Conservation (phyloP, 2,329 filamentous ascomycete genomes). For the Alternaria sp. region DNA sequence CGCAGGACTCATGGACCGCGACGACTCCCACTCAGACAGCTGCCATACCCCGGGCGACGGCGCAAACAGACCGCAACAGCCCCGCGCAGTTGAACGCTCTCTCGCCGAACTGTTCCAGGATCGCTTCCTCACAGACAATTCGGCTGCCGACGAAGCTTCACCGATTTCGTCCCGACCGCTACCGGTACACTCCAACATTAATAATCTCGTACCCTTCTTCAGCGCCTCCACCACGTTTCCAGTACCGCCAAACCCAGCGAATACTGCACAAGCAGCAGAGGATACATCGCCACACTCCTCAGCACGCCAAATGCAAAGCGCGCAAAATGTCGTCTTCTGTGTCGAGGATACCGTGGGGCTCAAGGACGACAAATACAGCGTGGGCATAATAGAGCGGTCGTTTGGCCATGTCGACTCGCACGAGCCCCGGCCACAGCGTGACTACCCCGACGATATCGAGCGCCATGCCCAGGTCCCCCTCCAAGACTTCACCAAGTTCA, state of each 20-base stretch:
- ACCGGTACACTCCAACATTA: conserved; percentile 22
- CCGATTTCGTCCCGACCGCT: conserved; percentile 21
- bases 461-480: conserved; percentile 45
- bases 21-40: conserved; percentile 11
- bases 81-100: conserved; percentile 27
- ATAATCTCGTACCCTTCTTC: conserved; percentile 36
- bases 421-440: conserved; percentile 54
- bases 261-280: background rate
- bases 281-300: background rate
- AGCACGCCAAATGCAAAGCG: conserved; percentile 18
- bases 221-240: conserved; percentile 24
- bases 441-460: conserved; percentile 51
- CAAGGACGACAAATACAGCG: conserved; percentile 49
- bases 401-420: conserved; percentile 58
- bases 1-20: conserved; percentile 11
- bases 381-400: conserved; percentile 57
- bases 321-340: conserved; percentile 45
- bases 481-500: conserved; percentile 51
- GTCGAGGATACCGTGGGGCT: conserved; percentile 56
- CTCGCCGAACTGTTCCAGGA: conserved; percentile 36
- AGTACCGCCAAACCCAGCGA: conserved; percentile 17
- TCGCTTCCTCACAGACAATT: conserved; percentile 31
- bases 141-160: conserved; percentile 24
- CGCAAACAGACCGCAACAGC: background rate
- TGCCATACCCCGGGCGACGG: background rate